Percentiles rank a stretch among this genome's conserved stretches.
Conservation (phyloP, 352 stramenopile genomes). For the Globisporangium recalcitrans region DNA sequence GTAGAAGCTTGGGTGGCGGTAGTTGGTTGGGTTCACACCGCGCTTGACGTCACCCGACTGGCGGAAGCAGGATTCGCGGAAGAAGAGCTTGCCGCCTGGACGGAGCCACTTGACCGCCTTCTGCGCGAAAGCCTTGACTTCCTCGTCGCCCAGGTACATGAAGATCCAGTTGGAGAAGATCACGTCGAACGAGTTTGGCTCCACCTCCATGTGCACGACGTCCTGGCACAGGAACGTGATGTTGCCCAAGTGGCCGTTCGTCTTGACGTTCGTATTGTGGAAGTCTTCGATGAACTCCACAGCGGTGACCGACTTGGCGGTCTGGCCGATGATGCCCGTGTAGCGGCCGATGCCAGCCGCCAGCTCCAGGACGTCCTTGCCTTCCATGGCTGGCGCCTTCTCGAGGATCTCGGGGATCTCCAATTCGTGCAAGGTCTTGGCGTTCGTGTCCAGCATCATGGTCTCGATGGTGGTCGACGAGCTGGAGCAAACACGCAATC, state of each 20-base stretch:
- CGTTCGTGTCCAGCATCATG: constrained; percentile 86
- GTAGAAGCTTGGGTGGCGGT: constrained; percentile 67
- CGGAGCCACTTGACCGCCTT: constrained; percentile 64
- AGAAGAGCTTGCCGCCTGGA: constrained; percentile 58
- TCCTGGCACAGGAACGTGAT: constrained; percentile 64
- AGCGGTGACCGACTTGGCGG: constrained; percentile 47
- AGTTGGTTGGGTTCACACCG: constrained; percentile 56
- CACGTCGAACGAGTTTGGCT: constrained; percentile 55
- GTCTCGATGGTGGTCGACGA: constrained; percentile 55
- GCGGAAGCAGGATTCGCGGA: constrained; percentile 63
- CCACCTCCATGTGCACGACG: constrained; percentile 53
- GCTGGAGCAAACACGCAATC: background rate
- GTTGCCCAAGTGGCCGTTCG: constrained; percentile 50
- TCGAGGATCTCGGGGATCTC: constrained; percentile 76
- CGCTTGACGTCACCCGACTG: constrained; percentile 63
- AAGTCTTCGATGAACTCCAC: constrained; percentile 83
- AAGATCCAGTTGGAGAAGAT: constrained; percentile 79
- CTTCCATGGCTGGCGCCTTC: constrained; percentile 48
- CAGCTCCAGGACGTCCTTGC: constrained; percentile 65
- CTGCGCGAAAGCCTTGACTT: constrained; percentile 46
- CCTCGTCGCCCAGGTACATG: constrained; percentile 64
- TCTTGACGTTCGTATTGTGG: constrained; percentile 48
- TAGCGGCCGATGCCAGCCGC: constrained; percentile 64
- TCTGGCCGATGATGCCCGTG: constrained; percentile 46
- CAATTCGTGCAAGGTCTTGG: constrained; percentile 62